phyloP scores from a whole-genome alignment of 2,329 filamentous ascomycete species.

The Ophiostoma triangulosporum region DNA sequence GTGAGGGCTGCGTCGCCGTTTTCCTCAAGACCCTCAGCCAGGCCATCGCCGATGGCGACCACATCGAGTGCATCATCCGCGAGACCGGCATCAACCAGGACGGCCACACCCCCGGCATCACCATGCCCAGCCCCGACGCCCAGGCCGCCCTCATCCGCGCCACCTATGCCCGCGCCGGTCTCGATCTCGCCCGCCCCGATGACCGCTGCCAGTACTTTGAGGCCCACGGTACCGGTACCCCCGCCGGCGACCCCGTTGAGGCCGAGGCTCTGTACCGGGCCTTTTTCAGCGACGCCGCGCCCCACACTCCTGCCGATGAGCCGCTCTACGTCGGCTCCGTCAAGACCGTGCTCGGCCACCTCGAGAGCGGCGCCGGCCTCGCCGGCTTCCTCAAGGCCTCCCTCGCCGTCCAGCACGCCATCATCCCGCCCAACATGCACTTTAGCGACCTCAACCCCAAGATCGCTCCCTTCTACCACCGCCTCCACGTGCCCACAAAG shows the following conservation, averaged over 20 bases:
- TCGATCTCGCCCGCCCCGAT: constrained; percentile 20
- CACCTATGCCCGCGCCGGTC: constrained; percentile 30
- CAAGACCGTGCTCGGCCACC: constrained; percentile 35
- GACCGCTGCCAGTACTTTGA: constrained; percentile 34
- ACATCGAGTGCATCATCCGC: constrained; percentile 33
- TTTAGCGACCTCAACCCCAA: constrained; percentile 27
- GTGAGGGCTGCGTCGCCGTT: constrained; percentile 38
- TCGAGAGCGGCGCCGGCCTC: constrained; percentile 35
- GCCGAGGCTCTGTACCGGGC: constrained; percentile 29
- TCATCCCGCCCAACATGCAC: constrained; percentile 30
- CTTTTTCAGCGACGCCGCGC: constrained; percentile 20
- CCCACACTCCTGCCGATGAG: background rate
- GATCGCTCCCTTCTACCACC: constrained; percentile 23
- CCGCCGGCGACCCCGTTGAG: constrained; percentile 22
- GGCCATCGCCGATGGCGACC: constrained; percentile 36
- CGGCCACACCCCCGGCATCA: constrained; percentile 38
- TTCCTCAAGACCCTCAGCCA: constrained; percentile 36
- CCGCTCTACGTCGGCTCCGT: constrained; percentile 27
- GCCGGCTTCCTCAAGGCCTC: constrained; percentile 33
- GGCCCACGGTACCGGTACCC: constrained; percentile 28
- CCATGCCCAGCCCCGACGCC: constrained; percentile 34
- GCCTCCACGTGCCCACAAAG: constrained; percentile 23
- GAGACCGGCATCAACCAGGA: constrained; percentile 36
- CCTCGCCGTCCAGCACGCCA: constrained; percentile 25
- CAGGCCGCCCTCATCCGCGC: constrained; percentile 31